Evolutionary conservation across 768 basidiomycete genomes (phyloP).

Genomic region (Pleurotus salmoneostramineus): DNA sequence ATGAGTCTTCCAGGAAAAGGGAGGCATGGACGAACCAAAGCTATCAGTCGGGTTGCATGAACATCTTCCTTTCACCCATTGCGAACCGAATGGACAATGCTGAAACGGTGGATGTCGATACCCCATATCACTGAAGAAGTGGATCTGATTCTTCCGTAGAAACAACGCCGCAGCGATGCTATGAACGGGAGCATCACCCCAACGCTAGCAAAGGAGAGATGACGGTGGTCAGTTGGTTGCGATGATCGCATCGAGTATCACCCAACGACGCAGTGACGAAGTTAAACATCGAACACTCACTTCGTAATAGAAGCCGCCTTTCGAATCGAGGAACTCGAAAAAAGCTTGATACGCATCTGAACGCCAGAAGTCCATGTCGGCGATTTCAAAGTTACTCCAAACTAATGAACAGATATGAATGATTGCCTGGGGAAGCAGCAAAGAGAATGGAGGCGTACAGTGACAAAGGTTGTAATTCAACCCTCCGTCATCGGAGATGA

Average conservation of each 20-base stretch:
- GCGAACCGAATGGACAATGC: slow-evolving; percentile 52
- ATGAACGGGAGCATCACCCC: slow-evolving; percentile 55
- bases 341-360: slow-evolving; percentile 58
- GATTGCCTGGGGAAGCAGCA: slow-evolving; percentile 7
- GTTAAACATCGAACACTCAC: slow-evolving; percentile 37
- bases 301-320: slow-evolving; percentile 72
- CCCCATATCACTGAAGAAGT: slow-evolving; percentile 83
- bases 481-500: slow-evolving; percentile 67
- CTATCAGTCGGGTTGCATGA: slow-evolving; percentile 56
- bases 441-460: slow-evolving; percentile 47
- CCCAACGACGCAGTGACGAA: slow-evolving; percentile 27
- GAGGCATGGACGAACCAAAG: slow-evolving; percentile 40
- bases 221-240: slow-evolving; percentile 27
- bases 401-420: slow-evolving; percentile 24
- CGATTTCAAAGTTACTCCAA: slow-evolving; percentile 77
- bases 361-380: slow-evolving; percentile 64
- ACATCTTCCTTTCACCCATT: slow-evolving; percentile 54
- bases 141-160: slow-evolving; percentile 62
- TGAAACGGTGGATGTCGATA: slow-evolving; percentile 77
- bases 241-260: slow-evolving; percentile 17
- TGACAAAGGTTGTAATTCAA: slow-evolving; percentile 76
- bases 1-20: neutral
- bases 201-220: slow-evolving; percentile 13
- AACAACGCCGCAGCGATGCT: slow-evolving; percentile 53
- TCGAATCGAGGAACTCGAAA: slow-evolving; percentile 59